These are phyloP conservation scores for Gremmenia infestans DNA, from an alignment of 2,329 filamentous ascomycete species.

Conservation along the genomic window DNA sequence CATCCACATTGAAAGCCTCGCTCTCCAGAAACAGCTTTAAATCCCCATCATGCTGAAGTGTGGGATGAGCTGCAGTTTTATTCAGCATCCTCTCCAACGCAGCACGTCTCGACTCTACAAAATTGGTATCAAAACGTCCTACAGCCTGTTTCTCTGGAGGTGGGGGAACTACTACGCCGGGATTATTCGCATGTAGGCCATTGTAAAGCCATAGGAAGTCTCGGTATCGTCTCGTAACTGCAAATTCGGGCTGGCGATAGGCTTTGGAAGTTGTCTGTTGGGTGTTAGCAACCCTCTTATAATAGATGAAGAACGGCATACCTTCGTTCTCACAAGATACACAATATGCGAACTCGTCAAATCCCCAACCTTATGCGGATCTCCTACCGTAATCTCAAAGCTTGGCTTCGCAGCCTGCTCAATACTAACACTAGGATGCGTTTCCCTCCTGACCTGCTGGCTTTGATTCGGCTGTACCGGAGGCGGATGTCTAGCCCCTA, in stretches of 20 bases:
- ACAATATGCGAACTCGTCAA: slow-evolving; percentile 96
- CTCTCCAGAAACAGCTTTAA: slow-evolving; percentile 96
- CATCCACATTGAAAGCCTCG: slow-evolving; percentile 89
- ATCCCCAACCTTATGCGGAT: slow-evolving; percentile 97
- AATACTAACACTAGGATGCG: slow-evolving; percentile 76
- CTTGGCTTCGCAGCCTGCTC: slow-evolving; percentile 90
- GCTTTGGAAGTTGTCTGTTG: slow-evolving; percentile 86
- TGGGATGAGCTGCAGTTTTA: slow-evolving; percentile 85
- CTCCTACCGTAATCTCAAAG: slow-evolving; percentile 87
- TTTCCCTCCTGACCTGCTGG: slow-evolving; percentile 47
- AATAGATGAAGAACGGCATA: slow-evolving; percentile 35
- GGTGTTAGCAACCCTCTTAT: slow-evolving; percentile 14
- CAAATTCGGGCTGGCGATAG: slow-evolving; percentile 87
- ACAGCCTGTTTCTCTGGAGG: slow-evolving; percentile 98
- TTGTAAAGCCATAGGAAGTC: slow-evolving; percentile 99
- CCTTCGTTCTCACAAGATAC: slow-evolving; percentile 91
- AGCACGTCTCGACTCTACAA: slow-evolving; percentile 86
- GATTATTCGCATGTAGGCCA: slow-evolving; percentile 88
- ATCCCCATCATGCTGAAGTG: slow-evolving; percentile 87
- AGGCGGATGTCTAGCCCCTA: slow-evolving; percentile 60
- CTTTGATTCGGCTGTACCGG: slow-evolving; percentile 55
- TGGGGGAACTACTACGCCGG: slow-evolving; percentile 89
- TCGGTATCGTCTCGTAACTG: slow-evolving; percentile 87
- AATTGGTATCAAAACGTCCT: slow-evolving; percentile 91
- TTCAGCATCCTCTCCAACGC: slow-evolving; percentile 97